Evolutionary conservation across 1,139 yeast genomes (phyloP).

Genomic region (Candida buenavistaensis): DNA sequence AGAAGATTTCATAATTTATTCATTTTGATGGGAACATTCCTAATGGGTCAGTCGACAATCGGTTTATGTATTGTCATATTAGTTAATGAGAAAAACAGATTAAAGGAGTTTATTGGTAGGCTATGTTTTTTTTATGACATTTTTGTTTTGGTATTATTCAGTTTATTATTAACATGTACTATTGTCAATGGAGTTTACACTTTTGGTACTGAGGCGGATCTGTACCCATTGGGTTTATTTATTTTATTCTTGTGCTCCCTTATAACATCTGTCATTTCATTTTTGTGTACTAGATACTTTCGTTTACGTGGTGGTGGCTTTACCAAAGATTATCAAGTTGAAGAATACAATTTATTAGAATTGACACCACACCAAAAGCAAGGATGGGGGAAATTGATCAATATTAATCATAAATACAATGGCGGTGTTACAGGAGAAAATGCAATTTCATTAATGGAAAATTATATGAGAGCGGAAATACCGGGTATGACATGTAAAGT

Average conservation of each 20-base stretch:
- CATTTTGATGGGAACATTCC: constrained; percentile 15
- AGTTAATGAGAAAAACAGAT: constrained; percentile 17
- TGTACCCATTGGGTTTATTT: constrained; percentile 13
- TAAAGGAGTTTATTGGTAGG: constrained; percentile 17
- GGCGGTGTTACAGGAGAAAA: constrained; percentile 41
- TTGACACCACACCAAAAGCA: constrained; percentile 29
- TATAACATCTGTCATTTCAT: constrained; percentile 8
- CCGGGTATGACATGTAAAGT: constrained; percentile 35
- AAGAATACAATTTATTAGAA: constrained; percentile 28
- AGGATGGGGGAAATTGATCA: constrained; percentile 40
- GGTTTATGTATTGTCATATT: constrained; percentile 15
- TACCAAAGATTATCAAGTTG: constrained; percentile 25
- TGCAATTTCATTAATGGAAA: constrained; percentile 37
- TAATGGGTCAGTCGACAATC: constrained; percentile 16
- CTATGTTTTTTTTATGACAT: constrained; percentile 14
- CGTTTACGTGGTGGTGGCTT: constrained; percentile 13
- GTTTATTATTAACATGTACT: constrained; percentile 7
- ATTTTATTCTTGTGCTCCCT: constrained; percentile 7
- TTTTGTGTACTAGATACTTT: constrained; percentile 17
- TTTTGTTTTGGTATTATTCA: constrained; percentile 7
- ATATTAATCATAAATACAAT: constrained; percentile 26
- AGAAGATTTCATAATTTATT: constrained; percentile 17
- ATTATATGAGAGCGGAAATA: constrained; percentile 30
- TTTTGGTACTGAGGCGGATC: not conserved
- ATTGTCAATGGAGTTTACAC: constrained; percentile 6